Conservation (phyloP, 768 basidiomycete species). For the Piloderma croceum region DNA sequence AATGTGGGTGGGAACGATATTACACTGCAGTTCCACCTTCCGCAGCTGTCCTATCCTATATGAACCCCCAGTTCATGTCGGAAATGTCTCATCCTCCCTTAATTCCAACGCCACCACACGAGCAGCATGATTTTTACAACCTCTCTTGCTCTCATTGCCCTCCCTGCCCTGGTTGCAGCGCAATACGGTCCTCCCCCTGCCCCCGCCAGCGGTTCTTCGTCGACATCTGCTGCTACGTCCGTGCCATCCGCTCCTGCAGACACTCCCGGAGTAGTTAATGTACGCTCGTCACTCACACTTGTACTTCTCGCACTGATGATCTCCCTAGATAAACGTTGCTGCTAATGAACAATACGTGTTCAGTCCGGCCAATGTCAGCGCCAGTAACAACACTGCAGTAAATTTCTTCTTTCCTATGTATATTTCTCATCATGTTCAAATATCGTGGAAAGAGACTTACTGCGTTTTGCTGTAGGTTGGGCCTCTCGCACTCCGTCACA, state of each 20-base stretch:
- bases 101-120: conserved; percentile 1
- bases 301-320: conserved; percentile 1
- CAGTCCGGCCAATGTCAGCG: conserved; percentile 41
- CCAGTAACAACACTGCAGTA: conserved; percentile 43
- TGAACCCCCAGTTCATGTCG: too few relatives aligned
- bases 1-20: too few relatives aligned
- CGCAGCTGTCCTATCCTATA: too few relatives aligned
- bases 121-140: conserved; percentile 27
- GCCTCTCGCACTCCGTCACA: conserved; percentile 25
- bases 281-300: conserved; percentile 11
- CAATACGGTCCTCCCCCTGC: conserved; percentile 31
- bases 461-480: background rate
- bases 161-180: conserved; percentile 33
- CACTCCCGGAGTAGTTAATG: conserved; percentile 32
- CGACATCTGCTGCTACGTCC: conserved; percentile 23
- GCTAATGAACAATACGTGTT: conserved; percentile 34
- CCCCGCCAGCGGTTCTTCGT: conserved; percentile 14
- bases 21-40: too few relatives aligned
- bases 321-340: conserved; percentile 39
- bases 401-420: conserved; percentile 53
- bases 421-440: conserved; percentile 7
- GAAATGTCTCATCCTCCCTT: too few relatives aligned
- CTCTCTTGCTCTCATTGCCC: conserved; percentile 19
- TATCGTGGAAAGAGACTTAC: background rate
- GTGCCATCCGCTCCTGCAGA: conserved; percentile 37